Conservation (phyloP, 495 filamentous ascomycete genomes). For the Xylaria acuta region DNA sequence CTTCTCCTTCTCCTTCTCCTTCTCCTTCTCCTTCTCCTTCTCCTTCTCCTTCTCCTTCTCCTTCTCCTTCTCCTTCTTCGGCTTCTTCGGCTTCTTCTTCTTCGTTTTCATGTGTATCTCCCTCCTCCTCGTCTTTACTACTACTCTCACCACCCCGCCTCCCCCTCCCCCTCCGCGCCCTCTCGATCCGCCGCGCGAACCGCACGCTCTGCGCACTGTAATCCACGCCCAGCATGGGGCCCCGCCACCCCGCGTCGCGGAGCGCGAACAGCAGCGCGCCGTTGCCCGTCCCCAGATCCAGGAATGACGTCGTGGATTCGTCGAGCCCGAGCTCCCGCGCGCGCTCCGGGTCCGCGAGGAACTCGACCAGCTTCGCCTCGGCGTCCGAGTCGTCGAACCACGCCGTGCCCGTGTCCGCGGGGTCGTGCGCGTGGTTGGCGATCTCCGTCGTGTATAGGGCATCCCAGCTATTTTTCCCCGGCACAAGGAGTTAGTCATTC, state of each 20-base stretch:
- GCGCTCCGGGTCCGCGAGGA: constrained; percentile 50
- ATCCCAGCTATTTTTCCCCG: constrained; percentile 66
- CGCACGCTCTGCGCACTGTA: constrained; percentile 76
- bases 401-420: constrained; percentile 69
- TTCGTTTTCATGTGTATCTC: background rate
- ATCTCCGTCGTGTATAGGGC: constrained; percentile 66
- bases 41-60: constrained; percentile 22
- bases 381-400: constrained; percentile 80
- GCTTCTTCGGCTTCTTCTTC: constrained; percentile 22
- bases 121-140: constrained; percentile 14
- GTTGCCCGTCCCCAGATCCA: constrained; percentile 89
- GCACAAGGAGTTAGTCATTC: constrained; percentile 1
- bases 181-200: constrained; percentile 64
- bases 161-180: constrained; percentile 35
- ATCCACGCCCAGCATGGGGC: constrained; percentile 82
- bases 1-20: constrained; percentile 19
- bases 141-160: background rate
- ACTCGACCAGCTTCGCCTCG: constrained; percentile 64
- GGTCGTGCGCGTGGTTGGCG: constrained; percentile 65
- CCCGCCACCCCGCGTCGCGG: constrained; percentile 61
- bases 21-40: constrained; percentile 28
- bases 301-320: constrained; percentile 49
- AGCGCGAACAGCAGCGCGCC: constrained; percentile 84
- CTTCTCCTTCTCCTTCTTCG: constrained; percentile 21
- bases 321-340: constrained; percentile 24